A percentile compares a stretch with the other conserved stretches of the same genome.
Conservation (phyloP, 176 grass and related monocot genomes). For the Bonia amplexicaulis region DNA sequence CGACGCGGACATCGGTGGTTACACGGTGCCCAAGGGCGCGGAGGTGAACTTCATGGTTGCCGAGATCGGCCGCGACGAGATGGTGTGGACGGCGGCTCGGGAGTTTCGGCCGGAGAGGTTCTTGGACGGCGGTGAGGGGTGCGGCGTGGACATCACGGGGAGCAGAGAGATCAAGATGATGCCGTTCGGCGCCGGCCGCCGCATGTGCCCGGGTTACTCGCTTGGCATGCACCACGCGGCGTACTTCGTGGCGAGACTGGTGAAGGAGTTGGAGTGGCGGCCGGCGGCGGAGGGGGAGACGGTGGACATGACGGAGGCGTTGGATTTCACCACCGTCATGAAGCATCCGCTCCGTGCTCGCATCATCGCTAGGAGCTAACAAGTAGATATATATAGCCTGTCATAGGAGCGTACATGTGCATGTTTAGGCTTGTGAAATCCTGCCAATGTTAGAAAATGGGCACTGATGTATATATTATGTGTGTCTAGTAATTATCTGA, state of each 20-base stretch:
- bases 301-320: conserved; percentile 26
- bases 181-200: conserved; percentile 63
- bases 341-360: conserved; percentile 36
- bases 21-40: conserved; percentile 41
- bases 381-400: too few relatives aligned
- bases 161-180: conserved; percentile 76
- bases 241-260: conserved; percentile 43
- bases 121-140: conserved; percentile 40
- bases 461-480: too few relatives aligned
- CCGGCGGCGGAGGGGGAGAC: conserved; percentile 22
- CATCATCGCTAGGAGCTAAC: background rate
- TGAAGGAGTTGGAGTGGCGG: conserved; percentile 40
- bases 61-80: conserved; percentile 30
- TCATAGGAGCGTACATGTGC: too few relatives aligned
- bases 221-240: conserved; percentile 37
- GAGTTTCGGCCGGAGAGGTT: conserved; percentile 66
- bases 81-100: conserved; percentile 40
- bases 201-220: conserved; percentile 50
- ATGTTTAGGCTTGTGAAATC: too few relatives aligned
- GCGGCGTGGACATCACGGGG: conserved; percentile 40
- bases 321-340: conserved; percentile 38
- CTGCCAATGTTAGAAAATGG: too few relatives aligned
- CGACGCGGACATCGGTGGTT: conserved; percentile 30
- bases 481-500: too few relatives aligned
- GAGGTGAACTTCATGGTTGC: conserved; percentile 47